Base-by-base conservation (phyloP, 148 eudicot genomes). In the Silene conica region DNA sequence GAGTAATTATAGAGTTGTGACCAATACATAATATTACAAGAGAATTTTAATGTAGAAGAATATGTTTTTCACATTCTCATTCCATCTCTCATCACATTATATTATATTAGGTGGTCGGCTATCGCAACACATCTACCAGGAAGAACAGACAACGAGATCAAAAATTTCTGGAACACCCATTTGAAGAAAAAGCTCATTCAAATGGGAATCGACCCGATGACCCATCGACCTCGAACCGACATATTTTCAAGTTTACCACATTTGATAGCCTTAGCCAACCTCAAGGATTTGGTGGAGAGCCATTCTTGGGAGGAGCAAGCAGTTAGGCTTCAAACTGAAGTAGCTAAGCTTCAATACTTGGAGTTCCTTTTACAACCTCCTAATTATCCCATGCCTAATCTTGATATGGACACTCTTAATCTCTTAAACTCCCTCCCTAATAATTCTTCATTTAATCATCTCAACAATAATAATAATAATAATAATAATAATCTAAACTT, bases 141-240 rank as follows among this genome's bases (percentile, higher is more conserved):
- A 11, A 75, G 98, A 34, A 94, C 98, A 7, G 98, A 94, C 63
- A 94, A 94, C 19, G 98, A 94, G 72, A 94, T 94, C 74, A 94
- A 94, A 75, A 94, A 94, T 62, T 94, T 89, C 68, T 94, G 98
- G 98, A 94, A 94, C 89, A 94, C 98, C 46, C 98, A 94, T 67
- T 72, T 94, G 76, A 94, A 94, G 87, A 94, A 94, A 83, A 91
- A 88, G 87, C 79, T 94, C 18, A 95, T 95, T 66, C 94, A 95
- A 18, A 92, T 92, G 97, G 99, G 99, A 0, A 81, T 89, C 9
- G 99, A 95, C 78, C 99, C 99, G 20, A 90, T 90, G 92, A 95
- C 99, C 48, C 99, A 95, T 69, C 85, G 89, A 0, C 99, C 99
- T 43, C 75, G 99, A 25, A 95, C 97, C 12, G 97, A 95, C 74